Percentiles rank a stretch among this genome's conserved stretches.
phyloP scores from a whole-genome alignment of 2,329 filamentous ascomycete species.

The Teratosphaeria nubilosa region DNA sequence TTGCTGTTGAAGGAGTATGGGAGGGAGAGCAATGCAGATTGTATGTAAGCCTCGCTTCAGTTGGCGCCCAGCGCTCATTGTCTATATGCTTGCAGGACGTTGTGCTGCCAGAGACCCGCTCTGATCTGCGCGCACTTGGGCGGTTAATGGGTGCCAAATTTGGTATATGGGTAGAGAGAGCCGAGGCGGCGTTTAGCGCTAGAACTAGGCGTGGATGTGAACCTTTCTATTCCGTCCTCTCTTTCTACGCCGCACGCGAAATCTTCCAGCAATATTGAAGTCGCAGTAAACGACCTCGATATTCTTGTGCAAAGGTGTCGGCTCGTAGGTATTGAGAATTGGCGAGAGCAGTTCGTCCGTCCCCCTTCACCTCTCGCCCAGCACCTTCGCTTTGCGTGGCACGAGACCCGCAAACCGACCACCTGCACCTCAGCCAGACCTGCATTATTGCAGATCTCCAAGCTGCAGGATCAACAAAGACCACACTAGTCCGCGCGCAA shows the following conservation, averaged over 20 bases:
- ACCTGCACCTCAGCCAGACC: background rate
- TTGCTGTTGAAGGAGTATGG: conserved; percentile 1
- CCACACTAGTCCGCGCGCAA: background rate
- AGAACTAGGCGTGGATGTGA: background rate
- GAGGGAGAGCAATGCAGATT: background rate
- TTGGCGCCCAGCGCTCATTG: conserved; percentile 4
- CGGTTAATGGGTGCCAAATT: conserved; percentile 2
- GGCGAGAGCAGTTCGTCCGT: background rate
- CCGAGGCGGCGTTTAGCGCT: background rate
- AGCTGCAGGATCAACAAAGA: background rate
- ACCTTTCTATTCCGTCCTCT: background rate
- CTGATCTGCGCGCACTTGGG: conserved; percentile 1
- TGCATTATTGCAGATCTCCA: background rate
- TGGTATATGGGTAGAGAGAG: background rate
- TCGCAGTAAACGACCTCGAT: background rate
- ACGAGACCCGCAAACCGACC: background rate
- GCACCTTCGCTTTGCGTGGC: background rate
- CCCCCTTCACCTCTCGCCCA: background rate
- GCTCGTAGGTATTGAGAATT: background rate
- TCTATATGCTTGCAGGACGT: conserved; percentile 21
- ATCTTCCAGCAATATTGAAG: background rate
- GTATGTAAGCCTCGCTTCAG: background rate
- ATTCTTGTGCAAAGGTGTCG: background rate
- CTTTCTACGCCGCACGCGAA: background rate
- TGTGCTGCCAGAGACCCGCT: conserved; percentile 9